Percentiles rank a stretch among this genome's conserved stretches.
Evolutionary conservation across 306 rosid species (phyloP).

Genomic region (Corylus avellana): DNA sequence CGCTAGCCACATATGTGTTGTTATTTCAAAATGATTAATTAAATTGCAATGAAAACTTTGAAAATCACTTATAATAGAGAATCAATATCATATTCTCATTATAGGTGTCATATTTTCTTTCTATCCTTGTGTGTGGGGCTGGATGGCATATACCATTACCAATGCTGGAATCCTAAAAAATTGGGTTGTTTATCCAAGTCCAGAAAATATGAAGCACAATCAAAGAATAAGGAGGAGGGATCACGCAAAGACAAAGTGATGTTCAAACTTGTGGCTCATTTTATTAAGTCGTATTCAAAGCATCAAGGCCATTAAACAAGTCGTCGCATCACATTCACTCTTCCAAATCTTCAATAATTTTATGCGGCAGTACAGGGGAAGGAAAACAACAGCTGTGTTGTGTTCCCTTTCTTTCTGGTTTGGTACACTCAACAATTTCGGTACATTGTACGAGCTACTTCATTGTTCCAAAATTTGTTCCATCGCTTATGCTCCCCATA

Average conservation of each 20-base stretch:
- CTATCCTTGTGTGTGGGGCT: not conserved
- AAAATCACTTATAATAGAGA: too few species aligned
- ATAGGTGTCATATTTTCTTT: not conserved
- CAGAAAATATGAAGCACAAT: not conserved
- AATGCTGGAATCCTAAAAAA: not conserved
- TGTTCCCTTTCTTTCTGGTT: not conserved
- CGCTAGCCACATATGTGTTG: too few species aligned
- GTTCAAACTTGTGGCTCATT: not conserved
- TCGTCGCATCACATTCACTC: conserved; percentile 10
- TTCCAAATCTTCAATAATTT: not conserved
- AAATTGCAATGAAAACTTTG: too few species aligned
- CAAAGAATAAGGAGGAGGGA: not conserved
- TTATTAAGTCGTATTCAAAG: not conserved
- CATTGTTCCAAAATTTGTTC: not conserved
- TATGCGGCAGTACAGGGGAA: not conserved
- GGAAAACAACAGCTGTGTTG: not conserved
- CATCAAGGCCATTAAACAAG: not conserved
- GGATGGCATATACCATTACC: not conserved
- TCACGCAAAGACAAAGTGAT: not conserved
- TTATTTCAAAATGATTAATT: too few species aligned
- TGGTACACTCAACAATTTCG: not conserved
- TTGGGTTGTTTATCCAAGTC: not conserved
- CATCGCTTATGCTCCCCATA: not conserved
- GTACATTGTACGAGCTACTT: not conserved
- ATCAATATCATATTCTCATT: too few species aligned